phyloP scores from a whole-genome alignment of 1,284 basidiomycete genomes.

The Coniophora puteana region DNA sequence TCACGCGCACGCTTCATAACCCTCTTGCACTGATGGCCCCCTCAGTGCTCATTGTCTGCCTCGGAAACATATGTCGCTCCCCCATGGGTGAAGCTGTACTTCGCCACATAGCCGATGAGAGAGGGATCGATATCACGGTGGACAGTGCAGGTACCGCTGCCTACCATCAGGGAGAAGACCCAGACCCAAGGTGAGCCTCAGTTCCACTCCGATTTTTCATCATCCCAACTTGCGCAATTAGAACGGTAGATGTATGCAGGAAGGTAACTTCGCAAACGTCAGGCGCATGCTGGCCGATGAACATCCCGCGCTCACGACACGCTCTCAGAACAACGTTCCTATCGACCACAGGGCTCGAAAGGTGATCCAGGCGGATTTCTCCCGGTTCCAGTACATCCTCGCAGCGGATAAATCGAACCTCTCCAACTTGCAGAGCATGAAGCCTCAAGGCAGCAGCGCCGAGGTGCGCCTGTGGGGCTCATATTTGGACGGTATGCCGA shows the following conservation, averaged over 20 bases:
- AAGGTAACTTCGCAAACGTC: constrained; percentile 39
- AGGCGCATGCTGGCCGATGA: constrained; percentile 5
- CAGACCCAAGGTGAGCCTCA: constrained; percentile 59
- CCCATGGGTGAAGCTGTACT: constrained; percentile 81
- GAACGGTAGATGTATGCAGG: constrained; percentile 57
- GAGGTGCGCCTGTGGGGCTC: constrained; percentile 71
- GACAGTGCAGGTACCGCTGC: constrained; percentile 73
- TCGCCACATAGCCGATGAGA: constrained; percentile 47
- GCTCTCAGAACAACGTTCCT: constrained; percentile 52
- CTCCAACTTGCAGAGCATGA: constrained; percentile 49
- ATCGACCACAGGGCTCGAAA: constrained; percentile 61
- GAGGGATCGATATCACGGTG: constrained; percentile 59
- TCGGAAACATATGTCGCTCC: constrained; percentile 78
- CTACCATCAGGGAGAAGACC: constrained; percentile 70
- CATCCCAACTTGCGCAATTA: constrained; percentile 19
- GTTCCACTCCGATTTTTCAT: neutral
- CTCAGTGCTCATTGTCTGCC: constrained; percentile 67
- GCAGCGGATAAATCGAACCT: constrained; percentile 69
- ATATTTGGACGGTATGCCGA: constrained; percentile 59
- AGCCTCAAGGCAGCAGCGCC: constrained; percentile 53
- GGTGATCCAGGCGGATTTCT: constrained; percentile 56
- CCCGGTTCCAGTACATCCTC: constrained; percentile 64
- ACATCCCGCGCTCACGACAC: neutral
- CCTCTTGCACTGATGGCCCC: constrained; percentile 25
- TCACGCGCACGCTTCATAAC: too few relatives aligned